Base-by-base conservation (phyloP, 257 asterid species). In the Eustoma russellianum region DNA sequence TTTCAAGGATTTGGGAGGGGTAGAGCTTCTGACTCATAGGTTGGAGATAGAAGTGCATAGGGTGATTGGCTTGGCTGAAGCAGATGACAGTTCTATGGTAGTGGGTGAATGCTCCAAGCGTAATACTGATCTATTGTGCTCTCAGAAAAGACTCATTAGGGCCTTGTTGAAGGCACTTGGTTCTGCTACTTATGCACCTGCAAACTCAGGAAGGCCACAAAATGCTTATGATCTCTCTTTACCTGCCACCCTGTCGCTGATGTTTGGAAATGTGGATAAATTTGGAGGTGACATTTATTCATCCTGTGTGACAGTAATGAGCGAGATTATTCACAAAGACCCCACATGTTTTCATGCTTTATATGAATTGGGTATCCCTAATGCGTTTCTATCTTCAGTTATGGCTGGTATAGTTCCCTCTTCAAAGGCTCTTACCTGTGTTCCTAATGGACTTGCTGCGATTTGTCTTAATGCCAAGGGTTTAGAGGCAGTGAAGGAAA, bases 261-360 rank as follows among this genome's bases (percentile, higher is more conserved):
- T 90, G 52, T 90, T 90, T 73, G 76, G 82, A 59, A 90, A 81
- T 70, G 79, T 86, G 69, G 94, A 79, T 52, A 80, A 68, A 48
- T 90, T 90, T 66, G 97, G 97, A 66, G 93, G 94, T 33, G 97
- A 90, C 65, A 81, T 90, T 44, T 90, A 81, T 67, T 76, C 88
- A 57, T 78, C 97, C 7, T 85, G 90, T 56, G 97, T 81, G 72
- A 83, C 94, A 38, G 93, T 90, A 66, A 86, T 90, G 95, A 90
- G 95, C 61, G 97, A 90, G 74, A 86, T 90, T 76, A 90, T 90
- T 77, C 97, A 90, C 76, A 90, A 83, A 72, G 95, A 90, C 60
- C 97, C 97, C 7, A 86, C 95, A 7, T 79, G 97, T 73, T 90
- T 76, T 57, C 79, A 79, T 65, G 79, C 76, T 55, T 66, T 90